A percentile compares a stretch with the other conserved stretches of the same genome.
These are phyloP conservation scores for Ceratonia siliqua DNA, from an alignment of 306 rosid species.

Conservation along the genomic window DNA sequence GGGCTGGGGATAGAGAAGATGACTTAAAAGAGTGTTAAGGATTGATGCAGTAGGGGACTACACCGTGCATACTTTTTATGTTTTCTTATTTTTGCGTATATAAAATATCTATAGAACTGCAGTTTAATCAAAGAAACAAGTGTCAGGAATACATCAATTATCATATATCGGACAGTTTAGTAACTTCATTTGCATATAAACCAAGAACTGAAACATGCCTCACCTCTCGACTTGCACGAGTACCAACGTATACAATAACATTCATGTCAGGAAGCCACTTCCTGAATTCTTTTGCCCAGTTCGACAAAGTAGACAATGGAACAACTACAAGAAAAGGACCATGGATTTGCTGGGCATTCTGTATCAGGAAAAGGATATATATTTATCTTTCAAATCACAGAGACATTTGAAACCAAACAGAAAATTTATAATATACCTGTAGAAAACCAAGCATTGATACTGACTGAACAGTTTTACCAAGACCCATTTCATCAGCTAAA, in stretches of 20 bases:
- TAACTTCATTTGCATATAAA: slow-evolving; percentile 16
- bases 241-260: slow-evolving; percentile 92
- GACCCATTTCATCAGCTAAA: slow-evolving; percentile 99
- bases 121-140: slow-evolving; percentile 14
- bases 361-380: slow-evolving; percentile 37
- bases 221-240: slow-evolving; percentile 99
- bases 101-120: not conserved
- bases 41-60: not conserved
- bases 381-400: slow-evolving; percentile 4
- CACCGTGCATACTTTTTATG: not conserved
- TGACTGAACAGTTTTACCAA: slow-evolving; percentile 98
- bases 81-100: not conserved
- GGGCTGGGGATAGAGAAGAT: not conserved
- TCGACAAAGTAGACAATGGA: slow-evolving; percentile 92
- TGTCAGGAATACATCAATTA: not conserved
- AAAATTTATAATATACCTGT: slow-evolving; percentile 59
- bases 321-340: slow-evolving; percentile 99
- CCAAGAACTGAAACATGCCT: slow-evolving; percentile 34
- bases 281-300: slow-evolving; percentile 99
- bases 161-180: not conserved
- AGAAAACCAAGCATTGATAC: slow-evolving; percentile 99
- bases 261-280: slow-evolving; percentile 99
- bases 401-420: slow-evolving; percentile 25
- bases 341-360: slow-evolving; percentile 93
- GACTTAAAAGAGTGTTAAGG: not conserved